Evolutionary conservation across 169 alveolate species (phyloP), one percentile per base, ranked within the genome.

Genomic region (Eimeria maxima): DNA sequence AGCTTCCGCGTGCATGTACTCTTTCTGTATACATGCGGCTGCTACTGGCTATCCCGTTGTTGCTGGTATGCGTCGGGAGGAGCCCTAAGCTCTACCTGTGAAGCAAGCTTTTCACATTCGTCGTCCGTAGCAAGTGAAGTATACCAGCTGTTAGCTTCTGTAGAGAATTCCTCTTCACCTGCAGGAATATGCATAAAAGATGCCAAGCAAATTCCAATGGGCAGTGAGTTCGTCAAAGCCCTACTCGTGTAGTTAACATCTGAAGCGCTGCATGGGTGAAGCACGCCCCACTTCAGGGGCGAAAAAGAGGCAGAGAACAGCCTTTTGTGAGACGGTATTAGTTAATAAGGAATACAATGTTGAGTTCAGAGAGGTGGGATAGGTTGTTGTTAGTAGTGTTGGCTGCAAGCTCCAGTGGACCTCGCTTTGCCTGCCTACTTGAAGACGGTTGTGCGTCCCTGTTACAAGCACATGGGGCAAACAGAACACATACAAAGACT

Each of bases 101-200:
- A 94, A 76, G 95, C 88, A 78, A 84, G 96, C 96, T 22, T 91
- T 88, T 24, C 94, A 90, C 84, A 94, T 93, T 90, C 91, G 80
- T 91, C 95, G 94, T 83, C 95, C 86, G 95, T 90, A 90, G 92
- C 95, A 47, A 91, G 94, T 91, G 50, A 95, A 91, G 63, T 87
- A 86, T 87, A 87, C 93, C 93, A 87, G 81, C 93, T 38, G 47
- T 60, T 63, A 18, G 60, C 44, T 38, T 29, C 42, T 38, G n/a
- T 22, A 24, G 60, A 63, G 20, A 24, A 38, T 14, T 29, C 93
- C 50, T 87, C 60, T 47, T 20, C 81, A 8, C 81, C 93, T 87
- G 24, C 33, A 63, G 20, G 29, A 73, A 29, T 53, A 38, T 18
- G 55, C 83, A 73, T 18, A 53, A 38, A 73, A 73, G 13, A 38